Percentiles rank a stretch among this genome's conserved stretches.
phyloP scores from a whole-genome alignment of 805 yeast species.

The Cyberlindnera misumaiensis region DNA sequence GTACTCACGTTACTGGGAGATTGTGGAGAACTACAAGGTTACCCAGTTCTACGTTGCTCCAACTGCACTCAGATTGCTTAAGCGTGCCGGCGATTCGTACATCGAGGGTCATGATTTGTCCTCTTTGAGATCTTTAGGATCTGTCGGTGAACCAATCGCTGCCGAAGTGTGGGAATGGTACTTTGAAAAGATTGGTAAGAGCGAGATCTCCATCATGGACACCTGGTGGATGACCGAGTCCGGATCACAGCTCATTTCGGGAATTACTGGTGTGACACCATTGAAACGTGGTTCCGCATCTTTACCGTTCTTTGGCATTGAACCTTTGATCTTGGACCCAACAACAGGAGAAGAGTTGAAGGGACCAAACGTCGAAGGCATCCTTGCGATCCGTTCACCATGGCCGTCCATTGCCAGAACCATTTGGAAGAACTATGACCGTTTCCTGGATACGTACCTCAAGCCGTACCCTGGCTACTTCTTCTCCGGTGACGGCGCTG shows the following conservation, averaged over 20 bases:
- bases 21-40: constrained; percentile 62
- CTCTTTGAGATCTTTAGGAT: constrained; percentile 64
- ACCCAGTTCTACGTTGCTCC: constrained; percentile 84
- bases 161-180: constrained; percentile 89
- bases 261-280: constrained; percentile 71
- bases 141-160: constrained; percentile 84
- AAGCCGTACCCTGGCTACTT: constrained; percentile 77
- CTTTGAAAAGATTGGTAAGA: constrained; percentile 62
- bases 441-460: constrained; percentile 75
- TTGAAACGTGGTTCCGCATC: constrained; percentile 85
- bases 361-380: constrained; percentile 76
- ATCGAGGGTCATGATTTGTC: constrained; percentile 56
- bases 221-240: constrained; percentile 91
- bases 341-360: constrained; percentile 61
- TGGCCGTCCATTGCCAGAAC: constrained; percentile 89
- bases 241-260: constrained; percentile 74
- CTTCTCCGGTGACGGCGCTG: constrained; percentile 89
- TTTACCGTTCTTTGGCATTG: constrained; percentile 78
- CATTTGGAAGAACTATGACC: constrained; percentile 68
- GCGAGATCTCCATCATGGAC: constrained; percentile 64
- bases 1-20: constrained; percentile 74
- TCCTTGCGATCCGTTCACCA: constrained; percentile 58
- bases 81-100: constrained; percentile 64
- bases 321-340: constrained; percentile 68
- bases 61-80: constrained; percentile 70